Conservation (phyloP, 2,329 filamentous ascomycete species). For the Mycosphaerella sp. region DNA sequence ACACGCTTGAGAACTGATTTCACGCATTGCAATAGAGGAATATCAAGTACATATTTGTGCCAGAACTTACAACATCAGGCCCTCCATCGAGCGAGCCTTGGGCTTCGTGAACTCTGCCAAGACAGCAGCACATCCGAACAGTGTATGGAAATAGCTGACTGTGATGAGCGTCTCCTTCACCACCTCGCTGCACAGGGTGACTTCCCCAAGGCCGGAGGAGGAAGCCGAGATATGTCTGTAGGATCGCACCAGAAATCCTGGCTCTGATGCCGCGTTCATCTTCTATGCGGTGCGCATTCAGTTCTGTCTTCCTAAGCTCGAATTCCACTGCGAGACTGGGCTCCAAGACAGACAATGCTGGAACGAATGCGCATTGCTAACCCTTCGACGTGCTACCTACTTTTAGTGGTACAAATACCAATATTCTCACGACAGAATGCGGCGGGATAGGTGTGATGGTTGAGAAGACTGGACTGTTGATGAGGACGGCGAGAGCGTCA, state of each 20-base stretch:
- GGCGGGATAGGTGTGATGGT: slow-evolving; percentile 79
- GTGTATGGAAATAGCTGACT: slow-evolving; percentile 27
- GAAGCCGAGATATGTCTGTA: slow-evolving; percentile 35
- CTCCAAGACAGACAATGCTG: too few species aligned
- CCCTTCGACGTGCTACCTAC: slow-evolving; percentile 76
- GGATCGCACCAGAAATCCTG: slow-evolving; percentile 42
- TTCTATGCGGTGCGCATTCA: too few species aligned
- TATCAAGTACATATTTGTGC: slow-evolving; percentile 26
- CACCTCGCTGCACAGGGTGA: slow-evolving; percentile 17
- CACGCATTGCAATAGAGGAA: slow-evolving; percentile 30
- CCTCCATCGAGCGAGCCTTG: slow-evolving; percentile 41
- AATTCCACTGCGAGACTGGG: too few species aligned
- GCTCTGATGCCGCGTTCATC: too few species aligned
- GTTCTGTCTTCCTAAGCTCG: too few species aligned
- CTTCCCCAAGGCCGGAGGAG: slow-evolving; percentile 29
- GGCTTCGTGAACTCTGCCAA: slow-evolving; percentile 40
- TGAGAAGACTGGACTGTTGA: slow-evolving; percentile 76
- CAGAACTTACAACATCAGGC: slow-evolving; percentile 33
- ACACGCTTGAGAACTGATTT: slow-evolving; percentile 32
- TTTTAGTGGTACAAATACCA: slow-evolving; percentile 47
- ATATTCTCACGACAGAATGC: slow-evolving; percentile 54
- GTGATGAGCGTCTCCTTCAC: slow-evolving; percentile 20
- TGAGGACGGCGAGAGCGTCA: slow-evolving; percentile 59
- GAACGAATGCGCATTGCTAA: slow-evolving; percentile 71
- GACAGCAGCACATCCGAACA: slow-evolving; percentile 31